Evolutionary conservation across 2,329 filamentous ascomycete genomes (phyloP).

Genomic region (Sphaerulina populicola): DNA sequence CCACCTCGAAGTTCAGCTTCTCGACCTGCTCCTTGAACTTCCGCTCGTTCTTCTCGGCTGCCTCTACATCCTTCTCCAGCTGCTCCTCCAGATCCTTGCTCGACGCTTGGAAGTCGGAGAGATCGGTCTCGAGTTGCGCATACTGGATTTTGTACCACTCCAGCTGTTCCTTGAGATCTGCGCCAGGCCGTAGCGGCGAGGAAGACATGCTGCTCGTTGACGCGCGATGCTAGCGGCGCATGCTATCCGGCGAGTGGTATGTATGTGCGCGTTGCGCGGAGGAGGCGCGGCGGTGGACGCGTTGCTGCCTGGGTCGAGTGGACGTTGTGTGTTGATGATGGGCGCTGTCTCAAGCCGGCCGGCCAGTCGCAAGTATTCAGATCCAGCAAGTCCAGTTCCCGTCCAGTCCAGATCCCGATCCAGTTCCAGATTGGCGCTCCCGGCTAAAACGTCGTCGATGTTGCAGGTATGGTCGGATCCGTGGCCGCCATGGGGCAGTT

Average conservation of each 20-base stretch:
- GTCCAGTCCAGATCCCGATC: not conserved
- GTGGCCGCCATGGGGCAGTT: not conserved
- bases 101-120: slow-evolving; percentile 87
- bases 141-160: slow-evolving; percentile 96
- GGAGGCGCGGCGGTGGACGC: not conserved
- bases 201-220: slow-evolving; percentile 26
- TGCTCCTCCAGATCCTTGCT: slow-evolving; percentile 91
- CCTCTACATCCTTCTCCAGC: slow-evolving; percentile 91
- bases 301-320: not conserved
- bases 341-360: slow-evolving; percentile 1
- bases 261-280: not conserved
- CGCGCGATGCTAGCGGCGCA: slow-evolving; percentile 31
- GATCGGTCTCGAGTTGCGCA: slow-evolving; percentile 80
- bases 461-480: not conserved
- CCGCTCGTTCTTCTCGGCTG: slow-evolving; percentile 86
- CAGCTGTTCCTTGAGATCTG: slow-evolving; percentile 60
- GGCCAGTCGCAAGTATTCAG: slow-evolving; percentile 1
- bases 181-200: slow-evolving; percentile 33
- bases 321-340: not conserved
- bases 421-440: not conserved
- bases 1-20: slow-evolving; percentile 74
- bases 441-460: not conserved
- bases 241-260: slow-evolving; percentile 9
- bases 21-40: slow-evolving; percentile 81
- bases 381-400: slow-evolving; percentile 5